These are phyloP conservation scores for Jamesozyma spencerorum DNA, from an alignment of 805 yeast species.

Conservation along the genomic window DNA sequence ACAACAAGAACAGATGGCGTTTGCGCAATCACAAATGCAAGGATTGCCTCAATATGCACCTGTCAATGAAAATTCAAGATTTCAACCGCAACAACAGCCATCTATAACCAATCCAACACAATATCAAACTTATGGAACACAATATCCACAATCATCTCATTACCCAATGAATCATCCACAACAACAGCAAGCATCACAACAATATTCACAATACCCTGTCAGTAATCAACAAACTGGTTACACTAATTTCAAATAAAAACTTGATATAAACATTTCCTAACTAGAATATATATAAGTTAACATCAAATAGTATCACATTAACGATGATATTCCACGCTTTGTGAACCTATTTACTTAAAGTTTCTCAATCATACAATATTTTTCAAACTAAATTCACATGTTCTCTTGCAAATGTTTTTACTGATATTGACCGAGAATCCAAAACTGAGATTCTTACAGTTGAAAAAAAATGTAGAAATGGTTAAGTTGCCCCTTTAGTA, in stretches of 20 bases:
- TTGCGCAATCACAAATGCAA: not conserved
- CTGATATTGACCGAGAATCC: not conserved
- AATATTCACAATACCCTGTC: constrained; percentile 7
- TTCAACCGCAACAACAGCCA: not conserved
- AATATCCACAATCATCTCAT: not conserved
- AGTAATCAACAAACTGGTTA: constrained; percentile 15
- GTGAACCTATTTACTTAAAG: too few relatives aligned
- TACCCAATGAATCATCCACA: not conserved
- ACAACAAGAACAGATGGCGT: constrained; percentile 5
- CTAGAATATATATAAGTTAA: not conserved
- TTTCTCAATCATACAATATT: too few relatives aligned
- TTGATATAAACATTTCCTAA: not conserved
- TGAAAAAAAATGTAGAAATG: not conserved
- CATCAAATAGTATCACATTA: too few relatives aligned
- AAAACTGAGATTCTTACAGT: not conserved
- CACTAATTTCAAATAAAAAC: not conserved
- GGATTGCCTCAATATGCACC: constrained; percentile 1
- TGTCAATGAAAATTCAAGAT: not conserved
- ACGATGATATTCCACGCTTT: too few relatives aligned
- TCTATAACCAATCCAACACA: too few relatives aligned
- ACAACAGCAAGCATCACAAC: not conserved
- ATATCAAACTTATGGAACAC: not conserved
- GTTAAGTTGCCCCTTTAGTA: not conserved
- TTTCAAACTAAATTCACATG: too few relatives aligned
- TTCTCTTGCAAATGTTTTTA: too few relatives aligned